Evolutionary conservation across 1,139 yeast genomes (phyloP), one percentile per base, ranked within the genome.

Genomic region (Taphrina betulina): DNA sequence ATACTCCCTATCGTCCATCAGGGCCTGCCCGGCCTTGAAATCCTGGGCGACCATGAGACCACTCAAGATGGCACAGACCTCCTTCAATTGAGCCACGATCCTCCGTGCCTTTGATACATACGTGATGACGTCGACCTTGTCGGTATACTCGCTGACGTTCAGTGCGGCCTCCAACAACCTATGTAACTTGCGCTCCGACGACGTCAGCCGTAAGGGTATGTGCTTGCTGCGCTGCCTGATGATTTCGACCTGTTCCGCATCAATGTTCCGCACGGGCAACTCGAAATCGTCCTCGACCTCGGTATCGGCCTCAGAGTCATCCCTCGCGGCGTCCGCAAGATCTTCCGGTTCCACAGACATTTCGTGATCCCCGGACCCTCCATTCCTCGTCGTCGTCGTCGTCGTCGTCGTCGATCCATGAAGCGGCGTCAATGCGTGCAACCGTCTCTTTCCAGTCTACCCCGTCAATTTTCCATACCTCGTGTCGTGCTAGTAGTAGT

Each of bases 1-100:
- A 63, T 82, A 83, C 62, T 82, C 81, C 64, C 81, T 81, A 65
- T 81, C 77, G 59, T 80, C 78, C 43, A 84, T 74, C 59, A 84
- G 71, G 46, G 71, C 74, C 62, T 80, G 81, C 4, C 92, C 92
- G 24, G 73, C 71, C 65, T 82, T 82, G 74, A 83, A 75, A 63
- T 83, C 79, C 2, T 85, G 80, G 0, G 90, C 87, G 37, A 83
- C 85, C 1, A 83, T 86, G 34, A 83, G 69, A 0, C 90, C 92
- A 1, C 86, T 82, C 54, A 83, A 69, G 17, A 84, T 83, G 1
- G 88, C 81, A 66, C 92, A 83, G 69, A 83, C 79, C 64, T 83
- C 89, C 60, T 79, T 78, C 60, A 83, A 69, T 67, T 83, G 89
- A 17, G 78, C 78, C 2, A 84, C 81, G 31, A 84, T 83, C 59